Percentiles rank a stretch among this genome's conserved stretches.
phyloP scores from a whole-genome alignment of 495 filamentous ascomycete species.

The Aspergillus biplanus region DNA sequence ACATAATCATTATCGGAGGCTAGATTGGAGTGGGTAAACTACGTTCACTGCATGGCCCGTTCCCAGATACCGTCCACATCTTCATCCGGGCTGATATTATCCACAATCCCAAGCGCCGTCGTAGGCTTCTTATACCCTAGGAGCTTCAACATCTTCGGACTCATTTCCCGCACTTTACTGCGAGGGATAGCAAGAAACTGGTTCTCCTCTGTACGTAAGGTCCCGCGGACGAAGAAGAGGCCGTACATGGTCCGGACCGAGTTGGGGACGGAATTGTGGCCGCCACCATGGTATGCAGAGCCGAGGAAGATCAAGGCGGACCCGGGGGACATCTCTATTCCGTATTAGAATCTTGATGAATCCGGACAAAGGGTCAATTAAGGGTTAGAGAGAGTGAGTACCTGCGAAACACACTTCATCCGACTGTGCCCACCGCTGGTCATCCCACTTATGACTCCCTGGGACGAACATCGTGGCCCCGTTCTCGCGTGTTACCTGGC shows the following conservation, averaged over 20 bases:
- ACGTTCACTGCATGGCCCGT: slow-evolving; percentile 8
- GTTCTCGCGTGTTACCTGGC: slow-evolving; percentile 18
- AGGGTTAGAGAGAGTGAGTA: background rate
- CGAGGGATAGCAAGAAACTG: slow-evolving; percentile 40
- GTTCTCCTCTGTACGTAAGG: slow-evolving; percentile 40
- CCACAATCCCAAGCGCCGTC: slow-evolving; percentile 23
- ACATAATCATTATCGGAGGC: background rate
- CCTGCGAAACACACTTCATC: slow-evolving; percentile 30
- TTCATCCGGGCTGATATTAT: slow-evolving; percentile 24
- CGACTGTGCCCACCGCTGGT: slow-evolving; percentile 13
- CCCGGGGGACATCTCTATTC: slow-evolving; percentile 32
- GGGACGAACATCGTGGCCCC: slow-evolving; percentile 26
- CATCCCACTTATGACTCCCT: slow-evolving; percentile 26
- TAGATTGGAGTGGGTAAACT: background rate
- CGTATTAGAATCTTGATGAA: background rate
- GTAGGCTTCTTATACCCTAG: slow-evolving; percentile 26
- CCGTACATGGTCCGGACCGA: slow-evolving; percentile 30
- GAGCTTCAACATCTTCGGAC: slow-evolving; percentile 25
- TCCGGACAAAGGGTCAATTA: background rate
- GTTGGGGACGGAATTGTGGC: slow-evolving; percentile 33
- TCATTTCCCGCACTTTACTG: slow-evolving; percentile 35
- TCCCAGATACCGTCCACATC: slow-evolving; percentile 23
- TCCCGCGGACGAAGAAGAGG: slow-evolving; percentile 37
- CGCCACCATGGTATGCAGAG: slow-evolving; percentile 34
- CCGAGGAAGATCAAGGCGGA: slow-evolving; percentile 38